These are phyloP conservation scores for Pseudohalonectria lignicola DNA, from an alignment of 2,329 filamentous ascomycete species.

Conservation along the genomic window DNA sequence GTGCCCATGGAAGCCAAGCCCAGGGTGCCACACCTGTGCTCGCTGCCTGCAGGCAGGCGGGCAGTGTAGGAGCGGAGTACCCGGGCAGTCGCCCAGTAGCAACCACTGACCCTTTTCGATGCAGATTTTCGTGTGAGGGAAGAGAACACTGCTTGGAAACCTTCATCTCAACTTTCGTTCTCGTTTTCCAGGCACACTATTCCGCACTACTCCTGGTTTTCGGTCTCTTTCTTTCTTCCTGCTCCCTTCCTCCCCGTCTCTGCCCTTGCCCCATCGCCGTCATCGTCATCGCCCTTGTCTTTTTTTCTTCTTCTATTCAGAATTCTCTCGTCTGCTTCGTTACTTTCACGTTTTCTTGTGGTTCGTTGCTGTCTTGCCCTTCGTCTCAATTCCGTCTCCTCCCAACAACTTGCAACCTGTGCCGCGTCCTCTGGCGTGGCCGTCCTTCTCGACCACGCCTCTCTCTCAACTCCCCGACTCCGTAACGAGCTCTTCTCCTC, in stretches of 20 bases:
- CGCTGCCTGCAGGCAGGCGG: neutral
- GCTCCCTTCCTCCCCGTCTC: neutral
- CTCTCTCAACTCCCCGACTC: too few species aligned
- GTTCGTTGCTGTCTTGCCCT: conserved; percentile 5
- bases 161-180: conserved; percentile 3
- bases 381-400: too few species aligned
- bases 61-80: too few species aligned
- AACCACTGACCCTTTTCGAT: conserved; percentile 1
- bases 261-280: neutral
- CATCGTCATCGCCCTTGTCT: neutral
- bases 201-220: conserved; percentile 1
- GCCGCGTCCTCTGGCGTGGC: too few species aligned
- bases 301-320: conserved; percentile 2
- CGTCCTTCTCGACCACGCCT: too few species aligned
- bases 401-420: too few species aligned
- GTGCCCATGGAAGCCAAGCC: too few species aligned
- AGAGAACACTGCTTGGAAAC: neutral
- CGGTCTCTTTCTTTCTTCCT: conserved; percentile 2
- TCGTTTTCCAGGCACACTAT: too few species aligned
- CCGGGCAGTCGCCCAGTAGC: too few species aligned
- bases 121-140: neutral
- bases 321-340: neutral
- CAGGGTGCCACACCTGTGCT: too few species aligned
- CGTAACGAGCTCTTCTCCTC: too few species aligned
- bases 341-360: conserved; percentile 2